Conservation (phyloP, 257 asterid genomes). For the Lycium barbarum region DNA sequence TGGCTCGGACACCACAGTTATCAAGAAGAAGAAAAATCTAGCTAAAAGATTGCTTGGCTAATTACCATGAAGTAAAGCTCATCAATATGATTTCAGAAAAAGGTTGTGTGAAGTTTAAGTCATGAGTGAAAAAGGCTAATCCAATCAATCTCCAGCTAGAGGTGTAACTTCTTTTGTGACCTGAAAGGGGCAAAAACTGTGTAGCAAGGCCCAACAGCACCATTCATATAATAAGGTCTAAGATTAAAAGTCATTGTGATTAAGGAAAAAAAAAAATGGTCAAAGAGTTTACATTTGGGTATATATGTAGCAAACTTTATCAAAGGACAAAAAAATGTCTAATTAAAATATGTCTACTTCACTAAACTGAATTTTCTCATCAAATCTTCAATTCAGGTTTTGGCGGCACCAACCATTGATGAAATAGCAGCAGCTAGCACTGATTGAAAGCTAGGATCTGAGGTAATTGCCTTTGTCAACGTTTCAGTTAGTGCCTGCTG, state of each 20-base stretch:
- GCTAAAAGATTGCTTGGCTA: neutral
- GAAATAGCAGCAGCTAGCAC: slow-evolving; percentile 78
- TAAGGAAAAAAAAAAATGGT: neutral
- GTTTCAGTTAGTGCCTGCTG: slow-evolving; percentile 74
- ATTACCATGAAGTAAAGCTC: neutral
- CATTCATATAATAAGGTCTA: neutral
- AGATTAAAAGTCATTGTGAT: neutral
- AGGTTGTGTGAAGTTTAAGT: neutral
- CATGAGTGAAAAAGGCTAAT: neutral
- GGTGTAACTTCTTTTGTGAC: neutral
- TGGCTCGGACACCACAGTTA: neutral
- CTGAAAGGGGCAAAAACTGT: neutral
- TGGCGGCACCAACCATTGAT: slow-evolving; percentile 52
- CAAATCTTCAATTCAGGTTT: slow-evolving; percentile 14
- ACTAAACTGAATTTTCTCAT: slow-evolving; percentile 17
- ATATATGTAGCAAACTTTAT: neutral
- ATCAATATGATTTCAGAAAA: neutral
- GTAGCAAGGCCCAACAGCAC: neutral
- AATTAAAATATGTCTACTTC: neutral
- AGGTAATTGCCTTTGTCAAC: slow-evolving; percentile 72
- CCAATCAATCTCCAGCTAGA: neutral
- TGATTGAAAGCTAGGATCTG: slow-evolving; percentile 75
- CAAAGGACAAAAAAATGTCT: neutral
- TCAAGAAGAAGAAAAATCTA: neutral
- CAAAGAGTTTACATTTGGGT: slow-evolving; percentile 10